These are phyloP conservation scores for Melastoma candidum DNA, from an alignment of 441 rosid genomes.

Conservation along the genomic window DNA sequence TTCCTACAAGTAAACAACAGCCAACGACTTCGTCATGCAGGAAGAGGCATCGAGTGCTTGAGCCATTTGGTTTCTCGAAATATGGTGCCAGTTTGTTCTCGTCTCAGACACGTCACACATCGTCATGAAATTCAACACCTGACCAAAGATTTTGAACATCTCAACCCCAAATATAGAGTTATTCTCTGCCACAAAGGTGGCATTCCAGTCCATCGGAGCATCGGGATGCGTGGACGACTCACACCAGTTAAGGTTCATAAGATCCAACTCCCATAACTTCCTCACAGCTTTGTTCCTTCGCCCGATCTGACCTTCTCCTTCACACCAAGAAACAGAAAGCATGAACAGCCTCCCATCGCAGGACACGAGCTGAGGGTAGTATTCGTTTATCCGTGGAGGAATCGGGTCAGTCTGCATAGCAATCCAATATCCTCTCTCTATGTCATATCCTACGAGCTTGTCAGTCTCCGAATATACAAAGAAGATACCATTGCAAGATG, in stretches of 20 bases:
- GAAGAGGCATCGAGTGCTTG: constrained; percentile 73
- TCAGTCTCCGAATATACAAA: constrained; percentile 84
- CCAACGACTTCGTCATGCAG: constrained; percentile 72
- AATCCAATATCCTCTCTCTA: constrained; percentile 90
- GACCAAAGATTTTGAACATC: constrained; percentile 96
- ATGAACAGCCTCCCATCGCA: constrained; percentile 58
- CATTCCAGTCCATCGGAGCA: constrained; percentile 99
- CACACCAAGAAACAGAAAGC: constrained; percentile 98
- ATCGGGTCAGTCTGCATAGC: constrained; percentile 70
- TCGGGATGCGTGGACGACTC: constrained; percentile 86
- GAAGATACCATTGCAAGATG: constrained; percentile 70
- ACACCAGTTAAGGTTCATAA: constrained; percentile 64
- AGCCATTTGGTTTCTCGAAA: constrained; percentile 64
- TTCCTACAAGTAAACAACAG: constrained; percentile 51
- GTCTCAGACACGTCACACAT: constrained; percentile 39
- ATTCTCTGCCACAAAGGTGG: constrained; percentile 63
- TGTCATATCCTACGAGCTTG: constrained; percentile 83
- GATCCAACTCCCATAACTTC: constrained; percentile 94
- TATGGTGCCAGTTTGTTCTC: constrained; percentile 58
- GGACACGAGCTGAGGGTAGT: constrained; percentile 85
- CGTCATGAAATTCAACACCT: constrained; percentile 71
- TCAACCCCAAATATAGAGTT: constrained; percentile 75
- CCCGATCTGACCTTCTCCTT: constrained; percentile 93
- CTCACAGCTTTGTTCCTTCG: constrained; percentile 94
- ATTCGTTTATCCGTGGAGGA: constrained; percentile 85